Percentiles rank a stretch among this genome's conserved stretches.
Evolutionary conservation across 148 eudicot species (phyloP).

Genomic region (Vaccinium myrtillus): DNA sequence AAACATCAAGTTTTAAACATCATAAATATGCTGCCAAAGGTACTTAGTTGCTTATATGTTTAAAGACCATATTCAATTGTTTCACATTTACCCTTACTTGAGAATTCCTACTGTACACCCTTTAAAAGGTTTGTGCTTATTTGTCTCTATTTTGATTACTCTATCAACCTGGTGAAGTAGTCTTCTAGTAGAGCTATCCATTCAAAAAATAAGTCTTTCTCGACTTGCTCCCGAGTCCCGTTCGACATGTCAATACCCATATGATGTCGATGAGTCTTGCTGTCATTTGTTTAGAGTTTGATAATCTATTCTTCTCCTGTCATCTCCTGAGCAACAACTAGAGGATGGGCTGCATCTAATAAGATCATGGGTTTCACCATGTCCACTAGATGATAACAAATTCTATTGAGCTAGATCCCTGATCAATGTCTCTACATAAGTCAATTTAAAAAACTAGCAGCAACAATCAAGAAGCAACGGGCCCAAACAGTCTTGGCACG

Average conservation of each 20-base stretch:
- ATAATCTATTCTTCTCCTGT: background rate
- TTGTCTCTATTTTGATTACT: background rate
- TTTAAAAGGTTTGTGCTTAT: background rate
- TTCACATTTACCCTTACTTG: background rate
- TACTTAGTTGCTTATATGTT: background rate
- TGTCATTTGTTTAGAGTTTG: background rate
- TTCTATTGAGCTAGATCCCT: background rate
- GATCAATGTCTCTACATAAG: background rate
- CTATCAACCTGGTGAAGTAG: background rate
- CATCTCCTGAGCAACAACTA: background rate
- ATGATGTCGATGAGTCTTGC: background rate
- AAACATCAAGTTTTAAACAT: background rate
- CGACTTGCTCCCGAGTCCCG: background rate
- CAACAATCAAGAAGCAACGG: background rate
- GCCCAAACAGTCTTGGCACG: background rate
- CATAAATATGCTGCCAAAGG: background rate
- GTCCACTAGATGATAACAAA: background rate
- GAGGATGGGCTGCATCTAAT: background rate
- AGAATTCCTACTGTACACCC: background rate
- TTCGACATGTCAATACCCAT: background rate
- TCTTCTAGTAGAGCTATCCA: background rate
- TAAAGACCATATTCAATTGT: background rate
- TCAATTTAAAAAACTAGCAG: background rate
- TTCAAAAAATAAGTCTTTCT: background rate
- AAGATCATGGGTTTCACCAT: background rate